Conservation (phyloP, 1,284 basidiomycete genomes). For the Malassezia sp. region DNA sequence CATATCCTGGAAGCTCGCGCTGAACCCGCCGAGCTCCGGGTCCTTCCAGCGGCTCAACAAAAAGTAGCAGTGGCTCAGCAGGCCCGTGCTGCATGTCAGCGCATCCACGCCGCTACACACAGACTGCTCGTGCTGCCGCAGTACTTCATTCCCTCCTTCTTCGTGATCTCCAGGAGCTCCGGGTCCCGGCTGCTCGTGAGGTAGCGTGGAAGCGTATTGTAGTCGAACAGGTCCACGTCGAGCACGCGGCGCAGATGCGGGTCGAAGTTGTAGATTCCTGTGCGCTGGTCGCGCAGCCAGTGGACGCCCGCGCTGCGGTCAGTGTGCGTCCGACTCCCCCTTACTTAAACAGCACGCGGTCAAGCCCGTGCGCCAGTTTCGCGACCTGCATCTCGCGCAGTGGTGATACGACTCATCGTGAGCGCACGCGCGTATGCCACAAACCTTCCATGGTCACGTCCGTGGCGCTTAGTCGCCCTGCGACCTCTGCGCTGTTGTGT, state of each 20-base stretch:
- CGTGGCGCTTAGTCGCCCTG: background rate
- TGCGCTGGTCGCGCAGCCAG: conserved; percentile 74
- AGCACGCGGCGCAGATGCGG: conserved; percentile 63
- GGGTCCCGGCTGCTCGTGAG: conserved; percentile 68
- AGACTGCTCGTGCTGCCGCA: conserved; percentile 90
- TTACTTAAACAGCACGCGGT: conserved; percentile 51
- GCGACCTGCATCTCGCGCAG: conserved; percentile 53
- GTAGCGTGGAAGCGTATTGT: conserved; percentile 66
- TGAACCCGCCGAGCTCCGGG: conserved; percentile 41
- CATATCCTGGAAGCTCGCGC: conserved; percentile 54
- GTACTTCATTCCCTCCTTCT: conserved; percentile 56
- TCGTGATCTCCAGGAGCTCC: conserved; percentile 59
- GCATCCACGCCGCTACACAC: too few species aligned
- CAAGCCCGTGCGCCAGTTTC: conserved; percentile 63
- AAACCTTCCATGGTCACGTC: conserved; percentile 1
- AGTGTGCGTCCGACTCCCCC: background rate
- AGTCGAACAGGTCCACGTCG: conserved; percentile 76
- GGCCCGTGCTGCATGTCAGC: conserved; percentile 64
- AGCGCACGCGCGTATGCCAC: too few species aligned
- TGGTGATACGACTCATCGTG: too few species aligned
- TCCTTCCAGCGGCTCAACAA: conserved; percentile 43
- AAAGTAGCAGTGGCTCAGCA: conserved; percentile 80
- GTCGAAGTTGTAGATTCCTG: conserved; percentile 75
- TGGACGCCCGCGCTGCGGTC: conserved; percentile 70
- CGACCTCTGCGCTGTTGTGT: background rate